Base-by-base conservation (phyloP, 345 rosid species). In the Aethionema arabicum region DNA sequence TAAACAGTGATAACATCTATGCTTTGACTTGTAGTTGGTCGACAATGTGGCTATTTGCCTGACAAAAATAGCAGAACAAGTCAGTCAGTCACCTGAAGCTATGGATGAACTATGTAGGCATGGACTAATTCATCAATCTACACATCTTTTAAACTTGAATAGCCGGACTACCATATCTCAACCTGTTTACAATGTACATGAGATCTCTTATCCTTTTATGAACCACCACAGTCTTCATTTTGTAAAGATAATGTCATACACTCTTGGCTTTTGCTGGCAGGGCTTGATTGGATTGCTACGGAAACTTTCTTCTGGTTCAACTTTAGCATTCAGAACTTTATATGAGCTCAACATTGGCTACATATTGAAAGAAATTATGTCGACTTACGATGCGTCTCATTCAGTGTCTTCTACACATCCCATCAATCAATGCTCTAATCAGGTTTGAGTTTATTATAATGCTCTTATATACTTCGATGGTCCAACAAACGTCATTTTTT, bases 201-300 rank as follows among this genome's bases (percentile, higher is more conserved):
- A 53, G 15, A 62, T 58, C 52, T 59, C 64, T 58, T 35, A 51
- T 41, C 56, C 56, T 36, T 16, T 60, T 42, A 50, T 72, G 35
- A 31, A 8, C 40, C 6, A 8, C 38, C 21, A 52, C 48, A 15
- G n/a, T 54, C 54, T 44, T 33, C 41, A 37, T 63, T 59, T 9
- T 45, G 41, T 32, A 43, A 38, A 47, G 16, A 53, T 65, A 59
- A 56, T 61, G 30, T 47, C 30, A 12, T 55, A 35, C 52, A 46
- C 41, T 62, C 48, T 41, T 41, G 40, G 51, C 64, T 71, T 71
- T 83, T 69, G 39, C 69, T 76, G 69, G 46, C 90, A 89, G 99
- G 93, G 83, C 43, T 68, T 92, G 78, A 82, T 92, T 67, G 95
- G 95, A 61, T 68, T 92, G 72, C 96, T 92, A 67, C 85, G 73